These are phyloP conservation scores for Aurinia saxatilis DNA, from an alignment of 345 rosid species.

Conservation along the genomic window DNA sequence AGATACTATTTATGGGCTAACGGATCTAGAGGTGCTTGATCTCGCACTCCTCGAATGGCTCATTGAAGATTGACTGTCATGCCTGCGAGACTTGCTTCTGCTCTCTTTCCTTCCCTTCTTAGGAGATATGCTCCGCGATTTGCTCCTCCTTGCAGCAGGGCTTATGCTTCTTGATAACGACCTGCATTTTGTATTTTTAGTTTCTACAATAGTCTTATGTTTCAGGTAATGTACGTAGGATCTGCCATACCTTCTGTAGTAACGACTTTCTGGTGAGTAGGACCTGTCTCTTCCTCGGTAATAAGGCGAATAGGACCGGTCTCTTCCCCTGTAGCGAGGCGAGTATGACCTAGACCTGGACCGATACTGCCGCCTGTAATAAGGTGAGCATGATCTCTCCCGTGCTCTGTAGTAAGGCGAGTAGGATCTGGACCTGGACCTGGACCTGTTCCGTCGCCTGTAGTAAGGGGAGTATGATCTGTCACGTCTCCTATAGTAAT, in stretches of 20 bases:
- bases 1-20: conserved; percentile 26
- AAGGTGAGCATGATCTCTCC: neutral
- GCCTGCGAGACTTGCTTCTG: conserved; percentile 9
- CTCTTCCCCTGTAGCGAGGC: conserved; percentile 21
- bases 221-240: neutral
- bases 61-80: conserved; percentile 32
- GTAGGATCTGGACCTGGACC: conserved; percentile 33
- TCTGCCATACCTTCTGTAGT: neutral
- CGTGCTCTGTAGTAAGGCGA: conserved; percentile 30
- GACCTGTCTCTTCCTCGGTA: conserved; percentile 24
- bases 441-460: conserved; percentile 23
- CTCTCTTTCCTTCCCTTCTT: conserved; percentile 19
- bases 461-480: conserved; percentile 42
- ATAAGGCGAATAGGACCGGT: neutral
- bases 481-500: conserved; percentile 26
- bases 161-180: conserved; percentile 35
- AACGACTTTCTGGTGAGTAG: conserved; percentile 27
- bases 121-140: conserved; percentile 32
- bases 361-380: neutral
- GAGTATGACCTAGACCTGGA: conserved; percentile 13
- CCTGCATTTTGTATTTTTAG: conserved; percentile 17
- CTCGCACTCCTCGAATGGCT: conserved; percentile 38
- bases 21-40: conserved; percentile 61
- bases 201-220: neutral
- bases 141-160: conserved; percentile 34